These are phyloP conservation scores for Tolypocladium pustulatum DNA, from an alignment of 2,329 filamentous ascomycete species.

Conservation along the genomic window DNA sequence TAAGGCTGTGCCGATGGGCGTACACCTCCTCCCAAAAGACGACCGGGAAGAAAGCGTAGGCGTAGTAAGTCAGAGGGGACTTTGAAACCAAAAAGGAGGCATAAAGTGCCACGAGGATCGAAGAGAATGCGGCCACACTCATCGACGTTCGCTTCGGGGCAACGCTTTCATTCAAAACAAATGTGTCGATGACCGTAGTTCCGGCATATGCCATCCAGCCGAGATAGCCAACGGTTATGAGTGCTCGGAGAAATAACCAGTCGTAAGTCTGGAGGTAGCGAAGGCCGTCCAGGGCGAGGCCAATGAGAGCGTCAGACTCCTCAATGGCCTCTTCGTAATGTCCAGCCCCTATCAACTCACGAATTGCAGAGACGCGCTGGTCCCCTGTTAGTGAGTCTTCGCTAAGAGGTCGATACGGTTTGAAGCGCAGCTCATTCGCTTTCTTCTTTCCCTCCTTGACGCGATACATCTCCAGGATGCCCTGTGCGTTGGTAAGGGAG, in stretches of 20 bases:
- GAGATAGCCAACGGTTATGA: slow-evolving; percentile 84
- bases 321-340: slow-evolving; percentile 69
- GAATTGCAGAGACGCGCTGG: slow-evolving; percentile 57
- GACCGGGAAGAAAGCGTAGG: slow-evolving; percentile 84
- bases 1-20: slow-evolving; percentile 60
- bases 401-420: slow-evolving; percentile 62
- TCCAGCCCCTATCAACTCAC: slow-evolving; percentile 52
- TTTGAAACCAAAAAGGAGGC: slow-evolving; percentile 70
- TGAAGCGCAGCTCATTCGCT: slow-evolving; percentile 64
- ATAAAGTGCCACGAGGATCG: slow-evolving; percentile 64
- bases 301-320: slow-evolving; percentile 66
- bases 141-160: slow-evolving; percentile 50
- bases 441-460: slow-evolving; percentile 87
- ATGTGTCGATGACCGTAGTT: slow-evolving; percentile 77
- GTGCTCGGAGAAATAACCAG: slow-evolving; percentile 85
- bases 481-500: slow-evolving; percentile 71
- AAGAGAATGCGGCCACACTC: slow-evolving; percentile 60
- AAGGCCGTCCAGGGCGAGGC: slow-evolving; percentile 67
- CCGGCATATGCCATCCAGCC: slow-evolving; percentile 93
- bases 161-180: slow-evolving; percentile 66
- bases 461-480: slow-evolving; percentile 89
- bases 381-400: slow-evolving; percentile 52
- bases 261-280: slow-evolving; percentile 97
- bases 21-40: slow-evolving; percentile 96
- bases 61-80: slow-evolving; percentile 78